These are phyloP conservation scores for Carex kokanica DNA, from an alignment of 176 grass and related monocot species.

Conservation along the genomic window DNA sequence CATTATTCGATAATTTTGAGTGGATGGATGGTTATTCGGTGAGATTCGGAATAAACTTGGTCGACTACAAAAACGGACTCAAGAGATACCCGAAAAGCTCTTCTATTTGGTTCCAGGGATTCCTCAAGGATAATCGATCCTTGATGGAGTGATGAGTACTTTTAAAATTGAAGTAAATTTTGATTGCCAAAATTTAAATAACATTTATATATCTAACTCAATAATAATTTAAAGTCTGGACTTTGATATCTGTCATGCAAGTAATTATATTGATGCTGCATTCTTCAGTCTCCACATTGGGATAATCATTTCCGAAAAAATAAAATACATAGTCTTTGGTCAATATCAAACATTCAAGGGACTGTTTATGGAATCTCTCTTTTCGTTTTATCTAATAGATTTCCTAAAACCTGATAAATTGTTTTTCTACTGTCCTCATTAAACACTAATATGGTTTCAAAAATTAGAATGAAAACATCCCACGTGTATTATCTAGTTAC, in stretches of 20 bases:
- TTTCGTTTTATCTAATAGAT: no score
- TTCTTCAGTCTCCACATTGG: no score
- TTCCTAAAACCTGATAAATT: no score
- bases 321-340: no score
- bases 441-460: no score
- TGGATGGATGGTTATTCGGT: constrained; percentile 83
- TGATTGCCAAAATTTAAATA: neutral
- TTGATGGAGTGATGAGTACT: neutral
- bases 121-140: constrained; percentile 40
- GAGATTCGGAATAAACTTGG: constrained; percentile 63
- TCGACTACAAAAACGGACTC: constrained; percentile 64
- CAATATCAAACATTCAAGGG: no score
- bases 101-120: constrained; percentile 54
- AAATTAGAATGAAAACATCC: no score
- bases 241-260: neutral
- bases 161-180: neutral
- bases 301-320: no score
- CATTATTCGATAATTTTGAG: constrained; percentile 81
- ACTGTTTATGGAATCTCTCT: no score
- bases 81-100: constrained; percentile 80
- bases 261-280: neutral
- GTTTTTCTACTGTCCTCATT: no score
- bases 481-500: no score
- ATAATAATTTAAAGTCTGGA: neutral
- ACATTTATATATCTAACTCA: neutral